A percentile compares a stretch with the other conserved stretches of the same genome.
phyloP scores from a whole-genome alignment of 768 basidiomycete genomes.

The Lactifluus piperatus region DNA sequence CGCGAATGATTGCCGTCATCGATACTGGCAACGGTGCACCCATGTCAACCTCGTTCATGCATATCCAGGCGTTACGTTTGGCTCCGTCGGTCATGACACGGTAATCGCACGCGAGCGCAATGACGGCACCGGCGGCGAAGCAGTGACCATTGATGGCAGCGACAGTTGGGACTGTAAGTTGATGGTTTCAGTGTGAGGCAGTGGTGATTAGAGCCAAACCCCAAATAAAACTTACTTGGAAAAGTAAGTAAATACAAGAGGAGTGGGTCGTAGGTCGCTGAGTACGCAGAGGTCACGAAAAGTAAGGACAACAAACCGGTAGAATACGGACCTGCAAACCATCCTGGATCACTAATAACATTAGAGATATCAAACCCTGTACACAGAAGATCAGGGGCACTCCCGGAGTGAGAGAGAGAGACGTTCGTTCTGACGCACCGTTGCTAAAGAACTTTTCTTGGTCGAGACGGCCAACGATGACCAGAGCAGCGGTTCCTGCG shows the following conservation, averaged over 20 bases:
- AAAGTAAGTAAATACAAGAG: constrained; percentile 61
- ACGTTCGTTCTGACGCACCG: constrained; percentile 37
- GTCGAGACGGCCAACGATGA: constrained; percentile 63
- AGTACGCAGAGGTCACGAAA: neutral
- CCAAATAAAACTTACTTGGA: constrained; percentile 45
- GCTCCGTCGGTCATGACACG: constrained; percentile 81
- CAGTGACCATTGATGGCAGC: constrained; percentile 80
- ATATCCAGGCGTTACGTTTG: constrained; percentile 71
- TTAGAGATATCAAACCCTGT: constrained; percentile 58
- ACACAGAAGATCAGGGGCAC: neutral
- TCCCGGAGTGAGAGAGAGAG: neutral
- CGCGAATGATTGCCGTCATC: constrained; percentile 51
- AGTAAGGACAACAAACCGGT: neutral
- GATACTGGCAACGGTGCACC: constrained; percentile 74
- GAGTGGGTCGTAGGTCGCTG: constrained; percentile 54
- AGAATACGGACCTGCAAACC: constrained; percentile 54
- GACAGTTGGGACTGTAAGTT: constrained; percentile 55
- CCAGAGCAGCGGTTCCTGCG: constrained; percentile 59
- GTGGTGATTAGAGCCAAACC: neutral
- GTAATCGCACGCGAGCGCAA: constrained; percentile 80
- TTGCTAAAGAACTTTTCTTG: constrained; percentile 91
- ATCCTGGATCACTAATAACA: constrained; percentile 43
- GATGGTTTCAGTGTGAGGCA: neutral
- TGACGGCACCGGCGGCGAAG: constrained; percentile 76
- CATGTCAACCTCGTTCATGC: constrained; percentile 90